Conservation (phyloP, 1,139 yeast genomes). For the Zygoascus sp. region DNA sequence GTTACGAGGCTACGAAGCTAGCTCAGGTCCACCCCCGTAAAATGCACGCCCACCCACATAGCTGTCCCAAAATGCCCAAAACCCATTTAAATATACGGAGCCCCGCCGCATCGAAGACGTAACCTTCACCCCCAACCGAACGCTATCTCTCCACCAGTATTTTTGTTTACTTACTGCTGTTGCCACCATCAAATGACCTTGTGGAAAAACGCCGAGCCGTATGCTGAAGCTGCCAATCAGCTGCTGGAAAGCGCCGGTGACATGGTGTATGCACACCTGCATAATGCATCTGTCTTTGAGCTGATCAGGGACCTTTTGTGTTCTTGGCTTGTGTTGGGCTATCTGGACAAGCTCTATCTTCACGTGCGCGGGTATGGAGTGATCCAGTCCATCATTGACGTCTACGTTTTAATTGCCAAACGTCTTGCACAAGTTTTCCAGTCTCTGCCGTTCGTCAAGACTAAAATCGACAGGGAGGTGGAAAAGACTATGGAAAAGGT, state of each 20-base stretch:
- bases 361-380: constrained; percentile 19
- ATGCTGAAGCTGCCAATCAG: background rate
- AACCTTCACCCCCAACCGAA: too few relatives aligned
- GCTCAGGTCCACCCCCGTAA: too few relatives aligned
- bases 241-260: background rate
- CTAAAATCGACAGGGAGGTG: constrained; percentile 60
- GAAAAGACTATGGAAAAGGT: constrained; percentile 44
- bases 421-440: constrained; percentile 20
- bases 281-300: background rate
- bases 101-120: too few relatives aligned
- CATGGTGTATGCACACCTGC: constrained; percentile 2
- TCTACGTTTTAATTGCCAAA: constrained; percentile 15
- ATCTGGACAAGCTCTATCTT: constrained; percentile 18
- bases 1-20: too few relatives aligned
- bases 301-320: constrained; percentile 25
- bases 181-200: background rate
- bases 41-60: too few relatives aligned
- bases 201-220: background rate
- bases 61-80: too few relatives aligned
- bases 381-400: constrained; percentile 11
- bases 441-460: constrained; percentile 49
- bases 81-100: too few relatives aligned
- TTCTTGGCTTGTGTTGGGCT: constrained; percentile 17
- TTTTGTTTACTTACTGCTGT: too few relatives aligned
- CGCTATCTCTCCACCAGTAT: too few relatives aligned